Evolutionary conservation across 176 grass and related monocot species (phyloP).

Genomic region (Elaeis guineensis): DNA sequence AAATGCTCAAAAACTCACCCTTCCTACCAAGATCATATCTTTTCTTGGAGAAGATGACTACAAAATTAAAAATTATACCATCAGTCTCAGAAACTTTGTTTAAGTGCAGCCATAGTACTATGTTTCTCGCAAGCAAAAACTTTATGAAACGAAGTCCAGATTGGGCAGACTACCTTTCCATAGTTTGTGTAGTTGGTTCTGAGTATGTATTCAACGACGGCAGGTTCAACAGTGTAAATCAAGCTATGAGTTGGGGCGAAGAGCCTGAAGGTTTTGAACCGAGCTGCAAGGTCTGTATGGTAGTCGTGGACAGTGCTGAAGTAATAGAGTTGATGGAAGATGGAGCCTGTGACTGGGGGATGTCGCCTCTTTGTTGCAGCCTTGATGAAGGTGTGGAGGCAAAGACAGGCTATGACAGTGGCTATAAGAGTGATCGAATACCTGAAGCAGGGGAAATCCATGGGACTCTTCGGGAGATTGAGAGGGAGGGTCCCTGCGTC

Average conservation of each 20-base stretch:
- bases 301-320: constrained; percentile 43
- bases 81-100: too few relatives aligned
- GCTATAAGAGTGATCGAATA: too few relatives aligned
- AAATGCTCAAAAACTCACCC: constrained; percentile 10
- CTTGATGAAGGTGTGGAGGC: too few relatives aligned
- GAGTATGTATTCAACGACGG: constrained; percentile 68
- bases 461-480: too few relatives aligned
- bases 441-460: too few relatives aligned
- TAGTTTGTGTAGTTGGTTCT: constrained; percentile 84
- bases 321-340: constrained; percentile 48
- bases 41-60: neutral
- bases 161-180: constrained; percentile 32
- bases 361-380: constrained; percentile 4
- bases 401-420: too few relatives aligned
- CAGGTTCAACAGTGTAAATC: constrained; percentile 61
- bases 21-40: neutral
- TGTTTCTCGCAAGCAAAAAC: too few relatives aligned
- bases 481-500: too few relatives aligned
- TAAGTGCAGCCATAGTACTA: too few relatives aligned
- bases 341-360: constrained; percentile 48
- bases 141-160: too few relatives aligned
- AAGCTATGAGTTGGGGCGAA: constrained; percentile 44
- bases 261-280: constrained; percentile 63
- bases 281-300: constrained; percentile 29
- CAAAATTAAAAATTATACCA: too few relatives aligned